phyloP scores from a whole-genome alignment of 2,329 filamentous ascomycete species.

The Trichothecium sympodiale region DNA sequence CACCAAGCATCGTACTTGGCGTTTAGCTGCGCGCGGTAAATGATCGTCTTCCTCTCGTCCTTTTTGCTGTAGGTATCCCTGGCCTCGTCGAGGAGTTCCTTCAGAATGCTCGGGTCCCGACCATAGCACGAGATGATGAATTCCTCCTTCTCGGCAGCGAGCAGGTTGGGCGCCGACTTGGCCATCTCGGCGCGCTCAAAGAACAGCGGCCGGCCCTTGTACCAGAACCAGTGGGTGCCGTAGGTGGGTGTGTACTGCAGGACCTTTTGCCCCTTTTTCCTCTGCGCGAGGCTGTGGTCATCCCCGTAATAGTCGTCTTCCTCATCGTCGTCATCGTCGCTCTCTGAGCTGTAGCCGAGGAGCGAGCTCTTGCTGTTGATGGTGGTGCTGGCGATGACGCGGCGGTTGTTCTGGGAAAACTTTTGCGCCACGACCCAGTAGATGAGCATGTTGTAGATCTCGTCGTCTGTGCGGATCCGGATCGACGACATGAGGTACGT shows the following conservation, averaged over 20 bases:
- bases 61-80: constrained; percentile 42
- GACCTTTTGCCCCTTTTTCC: constrained; percentile 30
- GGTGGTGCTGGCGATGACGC: constrained; percentile 55
- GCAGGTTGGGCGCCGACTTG: constrained; percentile 26
- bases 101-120: constrained; percentile 47
- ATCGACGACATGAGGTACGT: constrained; percentile 53
- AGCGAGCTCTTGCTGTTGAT: constrained; percentile 41
- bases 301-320: constrained; percentile 12
- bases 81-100: constrained; percentile 50
- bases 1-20: constrained; percentile 35
- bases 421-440: constrained; percentile 53
- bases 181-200: constrained; percentile 42
- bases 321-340: constrained; percentile 31
- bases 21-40: constrained; percentile 46
- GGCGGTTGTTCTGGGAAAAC: constrained; percentile 47
- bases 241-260: constrained; percentile 56
- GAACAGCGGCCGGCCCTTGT: constrained; percentile 43
- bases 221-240: constrained; percentile 60
- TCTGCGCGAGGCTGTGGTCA: constrained; percentile 18
- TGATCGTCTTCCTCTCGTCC: constrained; percentile 52
- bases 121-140: constrained; percentile 52
- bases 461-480: constrained; percentile 57
- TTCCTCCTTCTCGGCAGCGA: constrained; percentile 43
- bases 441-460: constrained; percentile 65
- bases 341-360: constrained; percentile 31